Evolutionary conservation across 345 rosid species (phyloP).

Genomic region (Bretschneidera sinensis): DNA sequence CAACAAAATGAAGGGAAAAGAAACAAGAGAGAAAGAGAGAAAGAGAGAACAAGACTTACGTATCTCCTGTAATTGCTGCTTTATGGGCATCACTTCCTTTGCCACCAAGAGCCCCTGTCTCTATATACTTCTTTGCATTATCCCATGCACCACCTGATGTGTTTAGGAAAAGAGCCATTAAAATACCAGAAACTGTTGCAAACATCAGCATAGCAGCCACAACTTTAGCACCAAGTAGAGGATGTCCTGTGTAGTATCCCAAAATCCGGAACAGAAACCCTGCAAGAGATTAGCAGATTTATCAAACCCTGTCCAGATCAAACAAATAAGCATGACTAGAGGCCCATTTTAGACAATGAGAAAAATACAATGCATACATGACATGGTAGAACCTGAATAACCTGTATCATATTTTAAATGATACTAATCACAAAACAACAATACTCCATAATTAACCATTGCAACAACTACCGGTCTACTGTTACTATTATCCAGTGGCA

Average conservation of each 20-base stretch:
- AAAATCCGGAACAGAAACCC: conserved; percentile 76
- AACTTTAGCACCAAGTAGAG: conserved; percentile 94
- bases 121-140: conserved; percentile 93
- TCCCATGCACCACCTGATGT: conserved; percentile 99
- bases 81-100: conserved; percentile 97
- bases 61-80: conserved; percentile 97
- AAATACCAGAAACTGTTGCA: conserved; percentile 94
- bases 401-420: background rate
- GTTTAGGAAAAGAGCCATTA: conserved; percentile 98
- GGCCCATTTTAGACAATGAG: background rate
- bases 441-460: no score
- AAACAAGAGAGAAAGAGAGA: background rate
- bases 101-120: conserved; percentile 97
- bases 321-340: background rate
- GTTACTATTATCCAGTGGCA: no score
- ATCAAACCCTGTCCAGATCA: background rate
- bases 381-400: background rate
- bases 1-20: no score
- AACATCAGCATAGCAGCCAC: conserved; percentile 95
- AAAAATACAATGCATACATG: background rate
- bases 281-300: conserved; percentile 29
- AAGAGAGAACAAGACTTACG: conserved; percentile 48
- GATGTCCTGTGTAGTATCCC: conserved; percentile 87
- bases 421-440: background rate
- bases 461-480: no score